Evolutionary conservation across 208 protist species (phyloP).

Genomic region (Leishmania turanica): DNA sequence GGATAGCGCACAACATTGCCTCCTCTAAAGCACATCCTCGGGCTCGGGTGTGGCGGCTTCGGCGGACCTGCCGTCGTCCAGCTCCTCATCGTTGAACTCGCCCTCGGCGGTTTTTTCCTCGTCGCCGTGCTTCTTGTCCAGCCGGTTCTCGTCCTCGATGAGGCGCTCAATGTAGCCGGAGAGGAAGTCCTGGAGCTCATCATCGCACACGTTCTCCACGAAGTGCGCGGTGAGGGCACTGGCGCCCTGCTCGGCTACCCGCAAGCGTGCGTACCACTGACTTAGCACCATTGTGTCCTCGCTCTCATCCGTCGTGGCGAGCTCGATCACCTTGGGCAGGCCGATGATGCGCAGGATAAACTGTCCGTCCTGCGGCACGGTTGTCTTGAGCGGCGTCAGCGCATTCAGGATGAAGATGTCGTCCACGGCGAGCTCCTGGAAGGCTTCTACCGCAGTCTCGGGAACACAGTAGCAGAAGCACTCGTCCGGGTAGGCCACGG

Average conservation of each 20-base stretch:
- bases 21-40: constrained; percentile 8
- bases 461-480: constrained; percentile 54
- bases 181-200: constrained; percentile 47
- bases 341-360: constrained; percentile 55
- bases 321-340: constrained; percentile 72
- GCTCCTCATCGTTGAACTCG: constrained; percentile 9
- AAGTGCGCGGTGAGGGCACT: constrained; percentile 54
- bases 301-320: constrained; percentile 49
- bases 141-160: constrained; percentile 53
- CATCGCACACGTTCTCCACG: constrained; percentile 54
- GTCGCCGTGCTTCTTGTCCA: constrained; percentile 45
- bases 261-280: constrained; percentile 61
- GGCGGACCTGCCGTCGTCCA: not conserved
- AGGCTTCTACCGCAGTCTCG: constrained; percentile 23
- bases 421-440: constrained; percentile 34
- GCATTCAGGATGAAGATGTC: constrained; percentile 53
- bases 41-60: constrained; percentile 9
- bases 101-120: constrained; percentile 17
- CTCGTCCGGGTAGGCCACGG: constrained; percentile 56
- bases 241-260: constrained; percentile 49
- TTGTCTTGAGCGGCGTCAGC: constrained; percentile 46
- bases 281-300: constrained; percentile 64
- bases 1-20: not conserved
- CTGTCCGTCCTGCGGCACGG: constrained; percentile 25
- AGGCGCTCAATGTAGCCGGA: constrained; percentile 49